Conservation (phyloP, 2,329 filamentous ascomycete genomes). For the Macroventuria anomochaeta region DNA sequence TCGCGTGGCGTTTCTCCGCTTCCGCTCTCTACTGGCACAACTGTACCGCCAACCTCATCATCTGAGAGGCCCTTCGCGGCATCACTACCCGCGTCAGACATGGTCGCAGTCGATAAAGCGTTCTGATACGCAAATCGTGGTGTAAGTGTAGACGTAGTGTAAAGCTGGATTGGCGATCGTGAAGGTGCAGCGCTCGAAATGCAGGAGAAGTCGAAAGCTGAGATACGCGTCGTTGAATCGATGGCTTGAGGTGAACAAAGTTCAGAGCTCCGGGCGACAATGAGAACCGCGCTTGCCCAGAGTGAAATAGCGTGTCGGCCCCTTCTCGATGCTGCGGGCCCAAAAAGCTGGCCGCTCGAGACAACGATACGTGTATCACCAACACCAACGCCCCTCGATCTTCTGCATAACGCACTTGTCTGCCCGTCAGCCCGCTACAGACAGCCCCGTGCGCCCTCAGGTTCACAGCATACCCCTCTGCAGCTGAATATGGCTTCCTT, state of each 20-base stretch:
- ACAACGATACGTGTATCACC: slow-evolving; percentile 38
- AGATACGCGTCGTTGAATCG: slow-evolving; percentile 17
- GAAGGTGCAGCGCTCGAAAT: neutral
- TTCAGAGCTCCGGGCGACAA: slow-evolving; percentile 27
- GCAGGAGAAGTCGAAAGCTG: neutral
- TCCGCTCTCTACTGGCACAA: slow-evolving; percentile 40
- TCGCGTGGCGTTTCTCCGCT: slow-evolving; percentile 38
- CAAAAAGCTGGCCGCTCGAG: slow-evolving; percentile 35
- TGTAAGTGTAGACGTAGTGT: neutral
- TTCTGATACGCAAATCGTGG: slow-evolving; percentile 6
- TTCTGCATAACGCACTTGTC: slow-evolving; percentile 32
- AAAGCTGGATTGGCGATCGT: slow-evolving; percentile 1
- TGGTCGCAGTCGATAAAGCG: slow-evolving; percentile 25
- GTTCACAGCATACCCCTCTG: slow-evolving; percentile 14
- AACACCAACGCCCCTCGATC: slow-evolving; percentile 29
- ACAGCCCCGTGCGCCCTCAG: slow-evolving; percentile 10
- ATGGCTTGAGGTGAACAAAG: slow-evolving; percentile 27
- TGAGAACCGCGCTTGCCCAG: slow-evolving; percentile 27
- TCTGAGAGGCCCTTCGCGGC: slow-evolving; percentile 36
- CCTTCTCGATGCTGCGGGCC: slow-evolving; percentile 41
- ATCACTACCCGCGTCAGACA: slow-evolving; percentile 45
- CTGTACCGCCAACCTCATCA: slow-evolving; percentile 44
- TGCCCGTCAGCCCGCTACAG: slow-evolving; percentile 13
- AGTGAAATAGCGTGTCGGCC: slow-evolving; percentile 32
- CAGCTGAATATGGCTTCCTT: slow-evolving; percentile 48